Evolutionary conservation across 1,284 basidiomycete genomes (phyloP), one percentile per base, ranked within the genome.

Genomic region (Ceratobasidium sp.): DNA sequence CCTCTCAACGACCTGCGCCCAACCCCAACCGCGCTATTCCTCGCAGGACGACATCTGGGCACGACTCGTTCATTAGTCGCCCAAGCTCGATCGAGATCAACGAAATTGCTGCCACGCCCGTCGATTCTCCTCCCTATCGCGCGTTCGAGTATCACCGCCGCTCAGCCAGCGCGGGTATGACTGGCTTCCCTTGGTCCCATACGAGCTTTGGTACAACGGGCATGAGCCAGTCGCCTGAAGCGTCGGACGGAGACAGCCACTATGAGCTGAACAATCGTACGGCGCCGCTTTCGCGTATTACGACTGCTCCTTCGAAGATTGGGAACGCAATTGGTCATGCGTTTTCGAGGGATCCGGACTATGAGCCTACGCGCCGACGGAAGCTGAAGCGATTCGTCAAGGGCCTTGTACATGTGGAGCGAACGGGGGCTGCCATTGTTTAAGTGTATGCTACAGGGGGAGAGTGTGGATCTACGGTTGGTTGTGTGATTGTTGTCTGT

Each of bases 261-360:
- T 70, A 70, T 44, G 66, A 70, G 66, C 54, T 70, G 28, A 70
- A 70, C 54, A 58, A 52, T 38, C 66, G 54, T 44, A 70, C 66
- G 2, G 54, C 66, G 18, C 66, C 66, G 54, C 66, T 70, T 44
- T 70, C 66, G 38, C 66, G 66, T 30, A 70, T 70, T 44, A 70
- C 66, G 43, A 70, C 66, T 28, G 66, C 66, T 18, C 66, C 66
- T 14, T 70, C 66, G 54, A 70, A 70, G 28, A 70, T 70, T 26
- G 66, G 66, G 28, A 70, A 57, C 30, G 66, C 66, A 13, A 70
- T 70, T 47, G 66, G 66, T 26, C 57, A 58, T n/a, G 66, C 54
- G 54, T 49, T 70, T 23, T 58, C 66, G 41, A 52, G 66, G 21
- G 66, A 70, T 18, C 66, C 66, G n/a, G 30, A 70, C 46, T 70